Conservation (phyloP, 1,284 basidiomycete species). For the Retiboletus flavoniger region DNA sequence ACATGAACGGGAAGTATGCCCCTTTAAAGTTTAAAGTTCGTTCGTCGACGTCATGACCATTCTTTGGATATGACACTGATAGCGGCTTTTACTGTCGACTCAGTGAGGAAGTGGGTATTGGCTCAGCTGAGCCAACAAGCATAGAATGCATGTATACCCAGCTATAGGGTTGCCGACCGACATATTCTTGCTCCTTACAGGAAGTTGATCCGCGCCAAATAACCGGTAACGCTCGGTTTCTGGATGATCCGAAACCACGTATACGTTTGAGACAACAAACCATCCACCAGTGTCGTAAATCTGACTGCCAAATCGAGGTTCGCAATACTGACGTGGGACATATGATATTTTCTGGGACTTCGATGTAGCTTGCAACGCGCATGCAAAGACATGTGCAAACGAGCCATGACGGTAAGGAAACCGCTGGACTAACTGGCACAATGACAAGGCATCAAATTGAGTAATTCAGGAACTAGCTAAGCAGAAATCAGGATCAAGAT, state of each 20-base stretch:
- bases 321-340: slow-evolving; percentile 2
- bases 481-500: background rate
- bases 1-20: background rate
- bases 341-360: background rate
- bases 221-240: background rate
- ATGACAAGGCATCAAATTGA: background rate
- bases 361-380: too few species aligned
- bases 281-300: background rate
- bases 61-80: background rate
- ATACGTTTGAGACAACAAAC: slow-evolving; percentile 1
- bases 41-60: background rate
- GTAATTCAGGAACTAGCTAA: background rate
- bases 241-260: slow-evolving; percentile 3
- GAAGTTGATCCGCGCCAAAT: slow-evolving; percentile 10
- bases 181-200: background rate
- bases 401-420: background rate
- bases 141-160: background rate
- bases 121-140: background rate
- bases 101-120: background rate
- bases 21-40: too few species aligned
- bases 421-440: background rate
- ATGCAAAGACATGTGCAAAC: background rate
- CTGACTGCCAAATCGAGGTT: background rate
- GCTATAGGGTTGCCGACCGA: background rate
- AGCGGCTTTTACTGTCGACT: background rate